Percentiles rank a stretch among this genome's conserved stretches.
Evolutionary conservation across 805 yeast species (phyloP).

Genomic region (Schwanniomyces polymorphus): DNA sequence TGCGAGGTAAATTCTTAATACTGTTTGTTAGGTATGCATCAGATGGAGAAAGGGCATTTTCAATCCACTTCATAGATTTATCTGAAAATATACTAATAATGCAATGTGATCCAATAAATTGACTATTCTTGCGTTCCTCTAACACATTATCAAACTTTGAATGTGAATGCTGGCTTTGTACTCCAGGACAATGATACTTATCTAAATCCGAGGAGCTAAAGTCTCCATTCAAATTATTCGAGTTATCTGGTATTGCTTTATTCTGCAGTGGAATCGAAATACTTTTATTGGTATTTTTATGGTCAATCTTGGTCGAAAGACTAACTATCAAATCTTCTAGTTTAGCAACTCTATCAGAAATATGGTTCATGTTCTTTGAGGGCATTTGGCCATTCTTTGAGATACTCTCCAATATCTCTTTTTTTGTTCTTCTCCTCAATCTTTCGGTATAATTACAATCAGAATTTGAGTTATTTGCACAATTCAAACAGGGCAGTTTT

Average conservation of each 20-base stretch:
- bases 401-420: neutral
- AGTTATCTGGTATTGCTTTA: neutral
- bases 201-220: neutral
- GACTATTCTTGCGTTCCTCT: constrained; percentile 8
- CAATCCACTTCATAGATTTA: constrained; percentile 35
- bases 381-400: neutral
- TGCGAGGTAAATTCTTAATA: constrained; percentile 26
- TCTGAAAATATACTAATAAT: constrained; percentile 33
- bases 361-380: constrained; percentile 10
- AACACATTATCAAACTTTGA: neutral
- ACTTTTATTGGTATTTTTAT: neutral
- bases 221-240: neutral
- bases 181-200: neutral
- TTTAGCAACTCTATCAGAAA: constrained; percentile 19
- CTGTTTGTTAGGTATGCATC: constrained; percentile 20
- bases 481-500: constrained; percentile 26
- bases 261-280: neutral
- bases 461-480: constrained; percentile 7
- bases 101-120: constrained; percentile 36
- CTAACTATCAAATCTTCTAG: constrained; percentile 20
- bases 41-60: constrained; percentile 19
- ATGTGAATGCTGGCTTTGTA: neutral
- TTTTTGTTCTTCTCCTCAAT: neutral
- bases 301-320: constrained; percentile 19
- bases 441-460: constrained; percentile 1